Evolutionary conservation across 306 rosid genomes (phyloP).

Genomic region (Alnus rubra): DNA sequence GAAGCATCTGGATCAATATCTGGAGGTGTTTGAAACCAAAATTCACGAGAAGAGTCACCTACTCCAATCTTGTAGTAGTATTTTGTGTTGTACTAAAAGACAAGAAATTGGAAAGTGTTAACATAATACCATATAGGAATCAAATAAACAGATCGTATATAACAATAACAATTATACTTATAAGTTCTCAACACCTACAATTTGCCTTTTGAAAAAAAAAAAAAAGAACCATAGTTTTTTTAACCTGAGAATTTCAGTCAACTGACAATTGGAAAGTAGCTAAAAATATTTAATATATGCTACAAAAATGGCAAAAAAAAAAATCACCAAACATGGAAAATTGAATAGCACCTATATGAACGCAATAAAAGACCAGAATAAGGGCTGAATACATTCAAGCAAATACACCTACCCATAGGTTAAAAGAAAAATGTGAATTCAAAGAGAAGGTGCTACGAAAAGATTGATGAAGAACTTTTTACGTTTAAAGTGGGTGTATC

Average conservation of each 20-base stretch:
- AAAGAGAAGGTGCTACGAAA: not conserved
- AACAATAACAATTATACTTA: not conserved
- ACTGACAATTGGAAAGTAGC: not conserved
- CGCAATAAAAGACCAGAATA: not conserved
- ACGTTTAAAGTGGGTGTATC: not conserved
- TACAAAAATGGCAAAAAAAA: not conserved
- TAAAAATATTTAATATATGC: not conserved
- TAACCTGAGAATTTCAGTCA: not conserved
- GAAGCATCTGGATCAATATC: conserved; percentile 60
- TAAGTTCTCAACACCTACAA: not conserved
- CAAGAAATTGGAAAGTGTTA: conserved; percentile 16
- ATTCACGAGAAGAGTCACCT: conserved; percentile 80
- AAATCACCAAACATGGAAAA: not conserved
- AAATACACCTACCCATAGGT: not conserved
- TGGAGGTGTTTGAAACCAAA: conserved; percentile 89
- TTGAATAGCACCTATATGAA: not conserved
- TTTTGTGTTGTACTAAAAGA: conserved; percentile 67
- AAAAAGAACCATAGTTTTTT: not conserved
- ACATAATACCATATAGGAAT: not conserved
- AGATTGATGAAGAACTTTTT: not conserved
- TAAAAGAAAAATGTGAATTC: not conserved
- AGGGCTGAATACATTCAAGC: not conserved
- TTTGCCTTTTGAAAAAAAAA: not conserved
- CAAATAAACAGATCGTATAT: not conserved
- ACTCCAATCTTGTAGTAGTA: conserved; percentile 85